Base-by-base conservation (phyloP, 23 red algal species). In the Pyropia yezoensis region DNA sequence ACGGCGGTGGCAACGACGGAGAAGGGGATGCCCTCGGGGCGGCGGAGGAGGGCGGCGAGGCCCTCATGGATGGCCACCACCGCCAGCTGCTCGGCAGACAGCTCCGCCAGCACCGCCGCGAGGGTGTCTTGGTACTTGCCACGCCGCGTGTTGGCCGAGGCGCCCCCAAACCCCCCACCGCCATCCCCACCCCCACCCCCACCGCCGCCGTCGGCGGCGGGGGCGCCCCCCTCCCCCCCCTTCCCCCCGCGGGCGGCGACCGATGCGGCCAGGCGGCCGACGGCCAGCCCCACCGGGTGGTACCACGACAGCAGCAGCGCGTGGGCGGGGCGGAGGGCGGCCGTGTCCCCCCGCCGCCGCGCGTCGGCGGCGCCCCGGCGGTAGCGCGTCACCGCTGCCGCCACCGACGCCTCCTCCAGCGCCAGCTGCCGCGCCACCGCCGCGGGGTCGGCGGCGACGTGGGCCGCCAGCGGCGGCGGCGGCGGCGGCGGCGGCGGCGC, bases 61-160 rank as follows among this genome's bases (percentile, higher is more conserved):
- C 63, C 55, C 25, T 76, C 78, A 33, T 95, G 89, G 49, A 95
- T 71, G 14, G 75, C 66, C 26, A 95, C 69, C 12, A 95, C 70
- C 26, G 89, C 70, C 0, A 87, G 34, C 21, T 60, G 61, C 24
- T 91, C 76, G 7, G 69, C 22, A 17, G 80, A 54, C 9, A 86
- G 27, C 20, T 47, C 39, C 2, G 6, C 51, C 17, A 69, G 65
- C 30, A 39, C 33, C 30, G 51, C 15, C 16, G 12, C n/a, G 23
- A 52, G 27, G 4, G 65, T 24, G 20, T 51, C 62, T 61, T 76
- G 30, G 33, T 58, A 7, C 17, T 59, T 73, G 29, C 69, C 16
- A n/a, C 51, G 27, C 22, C 52, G 68, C 15, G 2, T 50, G 30
- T 5, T 22, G 26, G 27, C 14, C 19, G 29, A n/a, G 20, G 23